Percentiles rank a stretch among this genome's conserved stretches.
phyloP scores from a whole-genome alignment of 192 early-diverging fungal genomes.

The Linnemannia exigua region DNA sequence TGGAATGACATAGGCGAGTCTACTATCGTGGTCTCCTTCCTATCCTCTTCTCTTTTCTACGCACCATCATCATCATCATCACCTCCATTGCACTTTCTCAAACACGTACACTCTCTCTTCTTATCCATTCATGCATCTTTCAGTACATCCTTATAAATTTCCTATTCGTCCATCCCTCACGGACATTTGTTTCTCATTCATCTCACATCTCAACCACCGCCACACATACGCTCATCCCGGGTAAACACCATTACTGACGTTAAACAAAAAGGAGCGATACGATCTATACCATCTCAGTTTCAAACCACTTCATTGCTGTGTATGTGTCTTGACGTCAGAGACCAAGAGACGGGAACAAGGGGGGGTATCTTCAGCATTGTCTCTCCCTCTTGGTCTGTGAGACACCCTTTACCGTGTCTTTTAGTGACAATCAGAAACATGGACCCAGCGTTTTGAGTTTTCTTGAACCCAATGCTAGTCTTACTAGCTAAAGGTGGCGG shows the following conservation, averaged over 20 bases:
- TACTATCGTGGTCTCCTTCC: neutral
- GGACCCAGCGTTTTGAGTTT: neutral
- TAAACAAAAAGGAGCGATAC: too few species aligned
- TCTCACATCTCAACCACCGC: too few species aligned
- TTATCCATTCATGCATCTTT: neutral
- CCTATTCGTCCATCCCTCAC: too few species aligned
- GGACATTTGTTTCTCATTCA: too few species aligned
- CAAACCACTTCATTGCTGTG: neutral
- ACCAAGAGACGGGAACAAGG: too few species aligned
- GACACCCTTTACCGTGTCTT: neutral
- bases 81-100: neutral
- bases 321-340: neutral
- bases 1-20: neutral
- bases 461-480: too few species aligned
- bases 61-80: neutral
- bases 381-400: neutral
- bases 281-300: neutral
- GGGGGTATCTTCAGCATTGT: neutral
- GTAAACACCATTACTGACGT: too few species aligned
- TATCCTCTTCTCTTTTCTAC: neutral
- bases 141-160: too few species aligned
- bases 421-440: neutral
- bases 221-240: too few species aligned
- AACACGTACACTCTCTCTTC: too few species aligned
- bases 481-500: too few species aligned